These are phyloP conservation scores for Eudorina sp. DNA, from an alignment of 139 green algal genomes.

Conservation along the genomic window DNA sequence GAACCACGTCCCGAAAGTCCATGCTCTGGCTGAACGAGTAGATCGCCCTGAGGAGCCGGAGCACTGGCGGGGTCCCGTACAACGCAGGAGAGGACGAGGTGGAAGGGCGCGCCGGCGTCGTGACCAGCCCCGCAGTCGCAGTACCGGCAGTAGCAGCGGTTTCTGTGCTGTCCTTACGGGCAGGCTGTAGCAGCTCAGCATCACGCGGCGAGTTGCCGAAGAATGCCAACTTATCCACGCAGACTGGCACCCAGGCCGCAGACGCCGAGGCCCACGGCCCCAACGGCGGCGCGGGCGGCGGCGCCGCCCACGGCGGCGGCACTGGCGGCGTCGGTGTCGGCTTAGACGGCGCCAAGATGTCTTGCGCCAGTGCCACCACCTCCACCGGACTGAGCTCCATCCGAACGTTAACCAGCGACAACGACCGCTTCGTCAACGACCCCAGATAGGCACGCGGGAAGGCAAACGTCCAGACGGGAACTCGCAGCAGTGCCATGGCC, in stretches of 20 bases:
- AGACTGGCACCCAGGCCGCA: background rate
- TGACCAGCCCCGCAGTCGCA: background rate
- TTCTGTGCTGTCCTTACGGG: too few species aligned
- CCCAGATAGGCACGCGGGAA: background rate
- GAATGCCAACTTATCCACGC: background rate
- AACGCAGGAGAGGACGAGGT: background rate
- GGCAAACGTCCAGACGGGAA: background rate
- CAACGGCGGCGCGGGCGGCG: background rate
- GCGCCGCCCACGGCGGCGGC: background rate
- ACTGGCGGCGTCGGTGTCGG: background rate
- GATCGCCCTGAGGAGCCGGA: background rate
- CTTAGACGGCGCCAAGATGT: background rate
- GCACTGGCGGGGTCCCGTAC: background rate
- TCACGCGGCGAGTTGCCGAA: background rate
- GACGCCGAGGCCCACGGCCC: too few species aligned
- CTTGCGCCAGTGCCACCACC: background rate
- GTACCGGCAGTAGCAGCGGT: too few species aligned
- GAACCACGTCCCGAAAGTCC: background rate
- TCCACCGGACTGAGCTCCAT: slow-evolving; percentile 1
- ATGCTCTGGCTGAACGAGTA: background rate
- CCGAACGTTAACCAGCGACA: background rate
- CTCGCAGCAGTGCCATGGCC: background rate
- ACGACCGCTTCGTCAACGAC: background rate
- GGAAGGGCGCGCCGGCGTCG: background rate
- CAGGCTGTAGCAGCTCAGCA: background rate